Evolutionary conservation across 2,329 filamentous ascomycete genomes (phyloP), one percentile per base, ranked within the genome.

Genomic region (Colletotrichum eremochloae): DNA sequence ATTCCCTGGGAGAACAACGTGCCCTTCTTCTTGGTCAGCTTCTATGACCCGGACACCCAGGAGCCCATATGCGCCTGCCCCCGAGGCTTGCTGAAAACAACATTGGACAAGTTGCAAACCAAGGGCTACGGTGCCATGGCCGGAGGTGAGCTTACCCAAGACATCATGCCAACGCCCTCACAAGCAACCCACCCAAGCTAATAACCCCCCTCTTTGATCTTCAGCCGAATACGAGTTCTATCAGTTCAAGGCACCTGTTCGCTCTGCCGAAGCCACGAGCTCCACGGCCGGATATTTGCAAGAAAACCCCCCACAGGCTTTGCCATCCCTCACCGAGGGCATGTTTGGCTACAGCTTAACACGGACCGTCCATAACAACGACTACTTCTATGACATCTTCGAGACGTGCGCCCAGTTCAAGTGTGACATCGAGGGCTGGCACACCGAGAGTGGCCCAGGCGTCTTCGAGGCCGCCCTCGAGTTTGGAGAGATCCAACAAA

Each of bases 331-430:
- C 63, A 97, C 95, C 11, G 94, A 97, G 79, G 95, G 95, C 78
- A 97, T 97, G 95, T 97, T 97, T 78, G 95, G 95, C 71, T 98
- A 98, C 85, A 96, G 94, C 75, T 85, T 97, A 75, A 97, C 94
- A 12, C 88, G 95, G 31, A 93, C 95, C 0, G 90, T 95, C 1
- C 94, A 97, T 79, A 97, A 97, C 82, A 91, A 97, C 82, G 94
- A 96, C 53, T 97, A 96, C 84, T 98, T 93, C 84, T 97, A 97
- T 80, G 90, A 92, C 57, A 89, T 97, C 62, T 97, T 94, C 82
- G 90, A 97, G 75, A 89, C 92, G 0, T 97, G 94, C 83, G 87
- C 89, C 75, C 86, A 90, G 72, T 97, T 97, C 83, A 85, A 88
- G 52, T 96, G 94, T 79, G 89, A 92, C 74, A 93, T 98, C 61